Conservation (phyloP, 108 stramenopile species). For the Pseudonitzschia multiseries region DNA sequence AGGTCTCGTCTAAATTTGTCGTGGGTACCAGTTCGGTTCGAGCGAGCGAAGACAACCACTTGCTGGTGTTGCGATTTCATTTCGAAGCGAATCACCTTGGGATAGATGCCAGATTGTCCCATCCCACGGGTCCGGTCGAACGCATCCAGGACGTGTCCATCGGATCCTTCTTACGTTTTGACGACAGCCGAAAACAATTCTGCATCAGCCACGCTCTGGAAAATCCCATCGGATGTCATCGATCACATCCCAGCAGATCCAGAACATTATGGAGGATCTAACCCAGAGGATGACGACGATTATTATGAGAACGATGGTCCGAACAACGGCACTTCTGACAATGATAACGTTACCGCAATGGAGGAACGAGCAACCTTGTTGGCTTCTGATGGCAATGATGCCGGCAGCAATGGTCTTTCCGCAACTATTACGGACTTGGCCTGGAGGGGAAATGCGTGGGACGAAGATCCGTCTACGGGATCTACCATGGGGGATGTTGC, state of each 20-base stretch:
- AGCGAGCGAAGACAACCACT: constrained; percentile 23
- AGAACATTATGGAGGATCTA: background rate
- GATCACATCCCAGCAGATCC: constrained; percentile 12
- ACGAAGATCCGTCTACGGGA: background rate
- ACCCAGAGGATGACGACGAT: constrained; percentile 14
- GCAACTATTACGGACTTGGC: constrained; percentile 22
- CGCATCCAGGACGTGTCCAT: constrained; percentile 35
- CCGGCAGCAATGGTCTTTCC: background rate
- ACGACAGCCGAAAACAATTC: constrained; percentile 29
- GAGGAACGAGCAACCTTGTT: constrained; percentile 1
- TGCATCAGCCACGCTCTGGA: constrained; percentile 39
- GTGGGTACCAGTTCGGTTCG: constrained; percentile 42
- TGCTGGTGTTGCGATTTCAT: constrained; percentile 40
- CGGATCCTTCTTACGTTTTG: constrained; percentile 34
- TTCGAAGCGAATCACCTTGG: constrained; percentile 45
- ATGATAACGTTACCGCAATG: background rate
- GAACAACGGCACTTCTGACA: background rate
- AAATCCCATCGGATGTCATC: constrained; percentile 34
- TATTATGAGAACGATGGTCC: constrained; percentile 11
- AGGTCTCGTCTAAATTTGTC: constrained; percentile 39
- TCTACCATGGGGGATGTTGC: constrained; percentile 23
- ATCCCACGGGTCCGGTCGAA: constrained; percentile 34
- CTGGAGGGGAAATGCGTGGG: constrained; percentile 22
- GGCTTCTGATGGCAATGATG: background rate
- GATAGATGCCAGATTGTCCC: constrained; percentile 32